phyloP scores from a whole-genome alignment of 1,139 yeast genomes.

The Kodamaea ohmeri region DNA sequence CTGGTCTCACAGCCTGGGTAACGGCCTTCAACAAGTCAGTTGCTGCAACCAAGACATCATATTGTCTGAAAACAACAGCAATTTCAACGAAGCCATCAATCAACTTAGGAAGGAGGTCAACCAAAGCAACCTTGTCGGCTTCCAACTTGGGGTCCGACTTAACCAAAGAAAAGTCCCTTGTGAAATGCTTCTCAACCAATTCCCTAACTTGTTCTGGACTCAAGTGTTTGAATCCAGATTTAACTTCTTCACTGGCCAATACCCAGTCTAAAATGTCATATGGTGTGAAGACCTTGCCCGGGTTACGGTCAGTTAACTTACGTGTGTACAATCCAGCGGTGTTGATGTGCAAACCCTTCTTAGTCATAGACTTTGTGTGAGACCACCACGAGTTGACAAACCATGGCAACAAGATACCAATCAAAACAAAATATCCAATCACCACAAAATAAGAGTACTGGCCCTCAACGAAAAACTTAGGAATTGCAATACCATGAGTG shows the following conservation, averaged over 20 bases:
- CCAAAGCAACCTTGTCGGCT: constrained; percentile 50
- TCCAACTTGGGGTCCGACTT: constrained; percentile 26
- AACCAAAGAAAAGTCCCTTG: constrained; percentile 39
- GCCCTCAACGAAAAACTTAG: constrained; percentile 87
- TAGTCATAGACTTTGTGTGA: constrained; percentile 75
- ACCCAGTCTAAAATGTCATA: constrained; percentile 61
- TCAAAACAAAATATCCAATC: constrained; percentile 60
- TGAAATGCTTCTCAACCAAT: constrained; percentile 55
- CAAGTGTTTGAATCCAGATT: constrained; percentile 37
- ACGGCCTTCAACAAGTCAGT: constrained; percentile 70
- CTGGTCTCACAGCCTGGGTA: constrained; percentile 72
- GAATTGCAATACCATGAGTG: constrained; percentile 96
- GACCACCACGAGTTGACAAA: constrained; percentile 91
- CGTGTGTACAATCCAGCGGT: constrained; percentile 76
- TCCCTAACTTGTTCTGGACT: constrained; percentile 46
- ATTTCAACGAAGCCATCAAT: constrained; percentile 76
- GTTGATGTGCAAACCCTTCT: constrained; percentile 75
- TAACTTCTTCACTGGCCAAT: constrained; percentile 62
- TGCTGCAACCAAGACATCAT: constrained; percentile 60
- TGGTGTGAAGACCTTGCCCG: constrained; percentile 66
- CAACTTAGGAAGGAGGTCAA: constrained; percentile 63
- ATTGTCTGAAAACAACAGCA: constrained; percentile 73
- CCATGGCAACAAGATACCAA: constrained; percentile 77
- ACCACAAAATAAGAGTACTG: constrained; percentile 68
- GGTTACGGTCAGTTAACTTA: constrained; percentile 68